These are phyloP conservation scores for Hyaloscypha variabilis DNA, from an alignment of 495 filamentous ascomycete species.

Conservation along the genomic window DNA sequence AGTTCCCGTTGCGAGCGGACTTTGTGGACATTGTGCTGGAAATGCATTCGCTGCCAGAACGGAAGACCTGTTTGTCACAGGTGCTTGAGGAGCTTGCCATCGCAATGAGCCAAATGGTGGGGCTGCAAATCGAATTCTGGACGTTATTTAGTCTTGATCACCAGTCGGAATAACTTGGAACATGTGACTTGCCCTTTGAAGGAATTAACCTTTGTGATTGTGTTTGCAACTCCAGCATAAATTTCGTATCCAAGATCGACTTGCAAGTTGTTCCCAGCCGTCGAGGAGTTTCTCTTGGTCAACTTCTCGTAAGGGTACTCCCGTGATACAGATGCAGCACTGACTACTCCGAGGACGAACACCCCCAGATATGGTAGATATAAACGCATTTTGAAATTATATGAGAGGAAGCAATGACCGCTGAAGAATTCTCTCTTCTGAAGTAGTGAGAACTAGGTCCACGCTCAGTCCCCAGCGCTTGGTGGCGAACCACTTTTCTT, in stretches of 20 bases:
- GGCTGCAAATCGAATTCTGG: slow-evolving; percentile 54
- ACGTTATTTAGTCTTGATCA: neutral
- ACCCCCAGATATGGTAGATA: neutral
- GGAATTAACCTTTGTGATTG: slow-evolving; percentile 39
- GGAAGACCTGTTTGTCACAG: slow-evolving; percentile 34
- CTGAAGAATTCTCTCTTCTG: neutral
- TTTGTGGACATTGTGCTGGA: neutral
- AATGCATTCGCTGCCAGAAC: slow-evolving; percentile 37
- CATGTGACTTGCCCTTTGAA: slow-evolving; percentile 36
- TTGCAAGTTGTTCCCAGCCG: neutral
- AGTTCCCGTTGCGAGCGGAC: neutral
- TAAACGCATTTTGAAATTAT: neutral
- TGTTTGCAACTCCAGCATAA: neutral
- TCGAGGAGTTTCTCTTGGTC: neutral
- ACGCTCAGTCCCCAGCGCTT: neutral
- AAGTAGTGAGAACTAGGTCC: neutral
- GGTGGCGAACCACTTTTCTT: neutral
- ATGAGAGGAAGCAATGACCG: neutral
- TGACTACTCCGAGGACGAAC: neutral
- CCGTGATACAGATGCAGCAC: neutral
- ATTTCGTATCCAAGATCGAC: slow-evolving; percentile 7
- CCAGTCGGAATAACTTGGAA: neutral
- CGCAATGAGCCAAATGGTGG: slow-evolving; percentile 53
- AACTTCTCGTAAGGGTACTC: neutral
- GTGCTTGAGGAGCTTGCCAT: slow-evolving; percentile 46